A percentile compares a stretch with the other conserved stretches of the same genome.
Conservation (phyloP, 1,139 yeast genomes). For the Saccharomyces hybrid region DNA sequence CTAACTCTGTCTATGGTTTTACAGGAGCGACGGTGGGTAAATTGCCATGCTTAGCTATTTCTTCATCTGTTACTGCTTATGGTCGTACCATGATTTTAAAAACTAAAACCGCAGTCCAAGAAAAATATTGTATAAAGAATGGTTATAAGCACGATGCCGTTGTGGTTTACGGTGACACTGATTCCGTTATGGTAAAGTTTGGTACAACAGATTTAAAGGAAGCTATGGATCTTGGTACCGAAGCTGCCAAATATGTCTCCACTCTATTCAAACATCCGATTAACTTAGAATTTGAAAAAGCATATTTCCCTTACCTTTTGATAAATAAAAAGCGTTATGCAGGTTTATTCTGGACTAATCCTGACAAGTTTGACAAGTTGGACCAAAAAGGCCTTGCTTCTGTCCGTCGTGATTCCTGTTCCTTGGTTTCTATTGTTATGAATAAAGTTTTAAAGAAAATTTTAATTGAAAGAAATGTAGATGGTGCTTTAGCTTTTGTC, state of each 20-base stretch:
- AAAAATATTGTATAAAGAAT: slow-evolving; percentile 65
- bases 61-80: slow-evolving; percentile 91
- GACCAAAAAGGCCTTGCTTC: slow-evolving; percentile 99
- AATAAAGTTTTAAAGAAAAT: slow-evolving; percentile 83
- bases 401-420: slow-evolving; percentile 94
- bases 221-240: slow-evolving; percentile 88
- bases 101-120: slow-evolving; percentile 82
- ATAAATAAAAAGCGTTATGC: slow-evolving; percentile 97
- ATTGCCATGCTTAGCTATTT: slow-evolving; percentile 91
- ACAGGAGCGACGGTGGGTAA: slow-evolving; percentile 99
- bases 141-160: slow-evolving; percentile 79
- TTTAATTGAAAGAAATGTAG: slow-evolving; percentile 83
- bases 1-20: slow-evolving; percentile 97
- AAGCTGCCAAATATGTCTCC: slow-evolving; percentile 88
- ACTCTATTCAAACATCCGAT: slow-evolving; percentile 74
- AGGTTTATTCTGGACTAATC: slow-evolving; percentile 91
- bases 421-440: slow-evolving; percentile 88
- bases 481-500: slow-evolving; percentile 77
- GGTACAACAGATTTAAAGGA: slow-evolving; percentile 76
- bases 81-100: slow-evolving; percentile 96
- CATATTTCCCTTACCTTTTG: slow-evolving; percentile 86
- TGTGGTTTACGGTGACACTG: slow-evolving; percentile 97
- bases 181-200: slow-evolving; percentile 97
- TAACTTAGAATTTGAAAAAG: slow-evolving; percentile 93
- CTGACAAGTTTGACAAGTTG: slow-evolving; percentile 88